Percentiles rank a stretch among this genome's conserved stretches.
phyloP scores from a whole-genome alignment of 2,329 filamentous ascomycete genomes.

The Triangularia setosa region DNA sequence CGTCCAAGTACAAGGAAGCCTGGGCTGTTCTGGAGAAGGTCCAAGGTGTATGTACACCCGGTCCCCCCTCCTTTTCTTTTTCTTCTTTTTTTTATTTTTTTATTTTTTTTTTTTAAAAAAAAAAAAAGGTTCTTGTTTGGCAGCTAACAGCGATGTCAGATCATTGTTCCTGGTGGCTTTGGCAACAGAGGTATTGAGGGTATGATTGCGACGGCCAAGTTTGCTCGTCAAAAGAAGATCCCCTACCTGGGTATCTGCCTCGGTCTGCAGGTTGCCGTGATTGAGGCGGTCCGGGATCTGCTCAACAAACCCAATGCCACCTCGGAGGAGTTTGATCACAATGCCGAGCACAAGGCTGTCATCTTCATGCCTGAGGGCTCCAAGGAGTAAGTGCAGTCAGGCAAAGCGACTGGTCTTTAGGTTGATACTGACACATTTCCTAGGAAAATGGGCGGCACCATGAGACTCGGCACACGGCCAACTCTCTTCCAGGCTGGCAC shows the following conservation, averaged over 20 bases:
- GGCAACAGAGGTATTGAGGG: constrained; percentile 79
- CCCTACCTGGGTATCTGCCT: constrained; percentile 70
- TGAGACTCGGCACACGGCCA: constrained; percentile 69
- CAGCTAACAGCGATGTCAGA: constrained; percentile 19
- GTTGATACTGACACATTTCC: constrained; percentile 34
- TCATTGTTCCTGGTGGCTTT: constrained; percentile 73
- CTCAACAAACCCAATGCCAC: constrained; percentile 57
- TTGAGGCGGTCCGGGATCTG: constrained; percentile 79
- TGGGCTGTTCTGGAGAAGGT: constrained; percentile 78
- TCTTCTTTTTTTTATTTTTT: no score
- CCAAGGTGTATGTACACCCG: constrained; percentile 47
- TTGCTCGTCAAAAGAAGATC: constrained; percentile 75
- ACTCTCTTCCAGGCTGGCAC: constrained; percentile 66
- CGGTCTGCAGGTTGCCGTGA: constrained; percentile 81
- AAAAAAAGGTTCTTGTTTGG: background rate
- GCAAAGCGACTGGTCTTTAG: background rate
- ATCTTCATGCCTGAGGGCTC: constrained; percentile 83
- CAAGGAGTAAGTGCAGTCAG: constrained; percentile 34
- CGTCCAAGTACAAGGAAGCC: constrained; percentile 75
- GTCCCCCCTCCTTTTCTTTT: background rate
- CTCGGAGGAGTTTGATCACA: constrained; percentile 52
- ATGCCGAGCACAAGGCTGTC: constrained; percentile 66
- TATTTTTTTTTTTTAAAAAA: no score
- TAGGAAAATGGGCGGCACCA: constrained; percentile 71
- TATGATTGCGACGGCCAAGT: constrained; percentile 84